These are phyloP conservation scores for Rickenella mellea DNA, from an alignment of 768 basidiomycete species.

Conservation along the genomic window DNA sequence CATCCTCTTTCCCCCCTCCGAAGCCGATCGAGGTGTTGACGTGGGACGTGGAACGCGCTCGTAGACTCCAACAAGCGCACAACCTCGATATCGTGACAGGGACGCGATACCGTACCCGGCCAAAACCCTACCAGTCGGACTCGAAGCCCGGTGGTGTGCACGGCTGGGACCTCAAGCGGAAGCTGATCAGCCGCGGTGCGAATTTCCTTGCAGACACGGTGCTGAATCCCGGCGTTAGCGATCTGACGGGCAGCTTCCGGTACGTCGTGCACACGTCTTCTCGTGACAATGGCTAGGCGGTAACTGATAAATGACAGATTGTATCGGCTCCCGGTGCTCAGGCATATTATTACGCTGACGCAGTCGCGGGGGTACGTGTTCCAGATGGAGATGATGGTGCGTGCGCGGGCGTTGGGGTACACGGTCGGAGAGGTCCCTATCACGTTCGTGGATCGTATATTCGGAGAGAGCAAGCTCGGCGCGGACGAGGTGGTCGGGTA, in stretches of 20 bases:
- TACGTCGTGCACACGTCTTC: conserved; percentile 29
- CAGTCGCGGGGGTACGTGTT: conserved; percentile 90
- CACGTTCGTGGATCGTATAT: conserved; percentile 90
- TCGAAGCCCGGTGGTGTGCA: conserved; percentile 77
- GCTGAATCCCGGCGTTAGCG: conserved; percentile 77
- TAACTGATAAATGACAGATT: conserved; percentile 32
- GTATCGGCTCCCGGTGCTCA: conserved; percentile 68
- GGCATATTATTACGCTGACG: conserved; percentile 76
- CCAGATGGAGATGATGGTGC: conserved; percentile 98
- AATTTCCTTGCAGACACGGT: conserved; percentile 87
- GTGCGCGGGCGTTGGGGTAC: conserved; percentile 77
- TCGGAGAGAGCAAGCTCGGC: conserved; percentile 87
- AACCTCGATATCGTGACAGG: conserved; percentile 92
- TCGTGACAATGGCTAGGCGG: background rate
- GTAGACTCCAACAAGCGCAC: conserved; percentile 72
- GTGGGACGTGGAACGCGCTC: too few relatives aligned
- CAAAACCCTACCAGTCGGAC: conserved; percentile 46
- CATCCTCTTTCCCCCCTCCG: background rate
- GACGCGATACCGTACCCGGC: conserved; percentile 67
- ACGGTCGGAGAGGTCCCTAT: conserved; percentile 87
- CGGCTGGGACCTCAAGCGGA: conserved; percentile 88
- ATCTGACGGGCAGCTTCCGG: conserved; percentile 88
- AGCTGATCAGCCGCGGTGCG: conserved; percentile 80
- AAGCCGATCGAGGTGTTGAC: background rate
- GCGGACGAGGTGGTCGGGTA: conserved; percentile 84